These are phyloP conservation scores for Moesziomyces parantarcticus DNA, from an alignment of 1,284 basidiomycete species.

Conservation along the genomic window DNA sequence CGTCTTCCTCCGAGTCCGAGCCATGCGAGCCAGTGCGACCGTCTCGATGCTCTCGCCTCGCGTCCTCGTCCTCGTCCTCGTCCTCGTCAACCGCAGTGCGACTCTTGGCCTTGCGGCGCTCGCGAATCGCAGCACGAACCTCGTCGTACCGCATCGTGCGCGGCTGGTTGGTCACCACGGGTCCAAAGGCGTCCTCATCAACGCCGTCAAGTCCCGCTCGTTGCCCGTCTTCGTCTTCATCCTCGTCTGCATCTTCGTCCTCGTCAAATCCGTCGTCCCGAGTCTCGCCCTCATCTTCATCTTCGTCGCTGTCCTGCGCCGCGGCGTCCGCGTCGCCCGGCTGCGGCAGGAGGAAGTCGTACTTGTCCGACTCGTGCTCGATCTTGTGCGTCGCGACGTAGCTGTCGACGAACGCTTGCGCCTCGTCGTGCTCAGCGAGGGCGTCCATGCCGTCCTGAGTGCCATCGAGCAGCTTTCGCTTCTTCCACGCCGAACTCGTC, in stretches of 20 bases:
- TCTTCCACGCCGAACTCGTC: constrained; percentile 31
- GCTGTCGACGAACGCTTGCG: constrained; percentile 52
- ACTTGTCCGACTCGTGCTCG: constrained; percentile 46
- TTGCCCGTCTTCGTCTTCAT: constrained; percentile 4
- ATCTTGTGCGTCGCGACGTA: constrained; percentile 53
- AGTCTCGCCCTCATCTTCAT: constrained; percentile 10
- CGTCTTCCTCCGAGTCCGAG: constrained; percentile 37
- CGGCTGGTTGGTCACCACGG: constrained; percentile 22
- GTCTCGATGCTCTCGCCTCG: neutral
- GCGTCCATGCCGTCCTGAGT: constrained; percentile 59
- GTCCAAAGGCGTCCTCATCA: constrained; percentile 34
- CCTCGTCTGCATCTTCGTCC: constrained; percentile 6
- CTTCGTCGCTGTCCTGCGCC: constrained; percentile 16
- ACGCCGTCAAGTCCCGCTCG: neutral
- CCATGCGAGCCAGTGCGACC: constrained; percentile 8
- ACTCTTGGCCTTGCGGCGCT: constrained; percentile 20
- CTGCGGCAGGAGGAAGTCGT: constrained; percentile 46
- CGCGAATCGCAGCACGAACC: constrained; percentile 13
- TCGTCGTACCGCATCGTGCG: constrained; percentile 22
- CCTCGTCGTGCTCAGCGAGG: constrained; percentile 51
- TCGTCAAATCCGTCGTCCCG: constrained; percentile 8
- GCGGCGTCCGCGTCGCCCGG: constrained; percentile 28
- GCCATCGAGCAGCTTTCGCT: constrained; percentile 51
- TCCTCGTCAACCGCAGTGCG: constrained; percentile 20
- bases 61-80: constrained; percentile 14